A percentile compares a stretch with the other conserved stretches of the same genome.
Evolutionary conservation across 257 asterid genomes (phyloP).

Genomic region (Nicotiana undulata): DNA sequence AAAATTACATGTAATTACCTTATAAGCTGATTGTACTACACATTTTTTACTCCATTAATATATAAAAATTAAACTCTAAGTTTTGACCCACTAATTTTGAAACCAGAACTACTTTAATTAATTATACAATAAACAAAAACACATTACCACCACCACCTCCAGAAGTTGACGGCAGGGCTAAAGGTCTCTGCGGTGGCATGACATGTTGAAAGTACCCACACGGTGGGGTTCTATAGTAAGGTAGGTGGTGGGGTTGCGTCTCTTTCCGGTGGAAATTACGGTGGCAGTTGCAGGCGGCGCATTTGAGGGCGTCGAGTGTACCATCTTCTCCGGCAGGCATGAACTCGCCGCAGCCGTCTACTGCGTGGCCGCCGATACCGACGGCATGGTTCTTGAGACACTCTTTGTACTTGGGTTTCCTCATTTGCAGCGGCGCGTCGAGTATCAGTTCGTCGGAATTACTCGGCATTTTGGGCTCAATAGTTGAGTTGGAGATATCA

Average conservation of each 20-base stretch:
- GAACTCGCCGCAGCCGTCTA: constrained; percentile 81
- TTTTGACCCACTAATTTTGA: too few species aligned
- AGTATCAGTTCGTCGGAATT: too few species aligned
- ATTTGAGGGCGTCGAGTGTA: constrained; percentile 44
- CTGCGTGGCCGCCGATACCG: constrained; percentile 62
- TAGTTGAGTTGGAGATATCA: too few species aligned
- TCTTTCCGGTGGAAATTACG: constrained; percentile 80
- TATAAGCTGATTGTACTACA: too few species aligned
- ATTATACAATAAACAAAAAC: too few species aligned
- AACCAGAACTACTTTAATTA: too few species aligned
- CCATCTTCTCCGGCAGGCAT: constrained; percentile 67
- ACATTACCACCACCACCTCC: constrained; percentile 30
- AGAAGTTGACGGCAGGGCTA: constrained; percentile 59
- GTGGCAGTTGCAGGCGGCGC: constrained; percentile 83
- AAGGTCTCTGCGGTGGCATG: constrained; percentile 13
- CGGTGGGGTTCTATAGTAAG: constrained; percentile 38
- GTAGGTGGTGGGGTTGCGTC: constrained; percentile 34
- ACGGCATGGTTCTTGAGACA: constrained; percentile 70
- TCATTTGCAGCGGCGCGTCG: too few species aligned
- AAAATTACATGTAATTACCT: background rate
- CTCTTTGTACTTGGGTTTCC: constrained; percentile 46
- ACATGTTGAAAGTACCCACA: constrained; percentile 47
- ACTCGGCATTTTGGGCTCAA: too few species aligned
- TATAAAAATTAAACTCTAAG: too few species aligned
- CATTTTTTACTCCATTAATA: too few species aligned